These are phyloP conservation scores for Talaromyces sp. DNA, from an alignment of 2,329 filamentous ascomycete species.

Conservation along the genomic window DNA sequence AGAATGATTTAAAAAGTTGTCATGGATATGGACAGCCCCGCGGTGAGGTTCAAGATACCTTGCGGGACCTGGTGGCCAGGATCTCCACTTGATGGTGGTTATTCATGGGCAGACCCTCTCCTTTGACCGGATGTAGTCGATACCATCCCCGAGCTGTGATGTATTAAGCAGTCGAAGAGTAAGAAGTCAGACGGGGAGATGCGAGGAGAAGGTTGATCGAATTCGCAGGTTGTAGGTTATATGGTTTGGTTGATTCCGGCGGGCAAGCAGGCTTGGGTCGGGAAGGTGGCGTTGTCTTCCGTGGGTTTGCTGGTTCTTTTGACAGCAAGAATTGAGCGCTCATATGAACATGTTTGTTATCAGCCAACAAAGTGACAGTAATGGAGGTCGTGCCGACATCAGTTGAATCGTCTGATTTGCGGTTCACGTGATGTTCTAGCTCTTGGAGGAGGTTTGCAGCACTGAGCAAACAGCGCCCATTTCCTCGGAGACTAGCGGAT, in stretches of 20 bases:
- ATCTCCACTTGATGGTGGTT: constrained; percentile 36
- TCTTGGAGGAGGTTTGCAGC: neutral
- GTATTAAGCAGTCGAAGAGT: neutral
- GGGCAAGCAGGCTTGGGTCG: neutral
- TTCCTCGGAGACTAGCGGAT: neutral
- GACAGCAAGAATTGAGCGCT: neutral
- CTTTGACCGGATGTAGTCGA: constrained; percentile 7
- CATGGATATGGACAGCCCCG: constrained; percentile 25
- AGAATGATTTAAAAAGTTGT: constrained; percentile 21
- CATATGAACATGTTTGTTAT: neutral
- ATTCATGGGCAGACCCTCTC: constrained; percentile 31
- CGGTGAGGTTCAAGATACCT: constrained; percentile 29
- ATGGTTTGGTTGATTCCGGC: neutral
- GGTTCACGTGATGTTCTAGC: neutral
- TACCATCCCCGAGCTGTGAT: constrained; percentile 3
- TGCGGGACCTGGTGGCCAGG: constrained; percentile 36
- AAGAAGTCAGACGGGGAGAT: neutral
- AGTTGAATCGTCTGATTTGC: neutral
- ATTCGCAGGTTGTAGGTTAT: neutral
- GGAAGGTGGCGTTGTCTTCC: neutral
- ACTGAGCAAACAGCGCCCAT: neutral
- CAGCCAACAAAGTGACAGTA: neutral
- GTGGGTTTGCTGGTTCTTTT: neutral
- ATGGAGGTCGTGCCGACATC: neutral
- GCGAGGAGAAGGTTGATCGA: neutral